phyloP scores from a whole-genome alignment of 306 rosid species.

The Malus sieversii region DNA sequence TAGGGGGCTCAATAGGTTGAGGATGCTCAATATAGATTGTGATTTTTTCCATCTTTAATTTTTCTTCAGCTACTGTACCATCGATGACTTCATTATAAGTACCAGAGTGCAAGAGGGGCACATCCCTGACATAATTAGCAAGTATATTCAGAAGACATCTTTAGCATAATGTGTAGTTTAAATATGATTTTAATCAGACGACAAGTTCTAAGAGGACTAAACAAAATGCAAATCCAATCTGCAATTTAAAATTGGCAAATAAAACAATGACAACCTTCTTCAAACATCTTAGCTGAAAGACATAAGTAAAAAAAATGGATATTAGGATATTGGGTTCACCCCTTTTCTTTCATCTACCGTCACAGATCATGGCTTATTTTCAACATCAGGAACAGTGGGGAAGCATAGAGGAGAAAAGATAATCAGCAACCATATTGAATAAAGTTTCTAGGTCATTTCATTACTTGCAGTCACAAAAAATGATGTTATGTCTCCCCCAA shows the following conservation, averaged over 20 bases:
- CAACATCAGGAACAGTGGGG: not conserved
- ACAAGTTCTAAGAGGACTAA: not conserved
- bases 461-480: not conserved
- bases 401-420: not conserved
- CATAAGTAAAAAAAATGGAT: not conserved
- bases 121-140: conserved; percentile 49
- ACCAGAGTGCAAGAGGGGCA: conserved; percentile 56
- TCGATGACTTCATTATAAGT: conserved; percentile 42
- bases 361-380: not conserved
- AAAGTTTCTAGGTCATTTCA: not conserved
- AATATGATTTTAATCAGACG: too few species aligned
- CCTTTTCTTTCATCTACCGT: not conserved
- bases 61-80: conserved; percentile 37
- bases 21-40: conserved; percentile 87
- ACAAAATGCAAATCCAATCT: not conserved
- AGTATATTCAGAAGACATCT: conserved; percentile 3
- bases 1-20: conserved; percentile 94
- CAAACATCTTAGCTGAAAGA: not conserved
- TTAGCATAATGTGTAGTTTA: not conserved
- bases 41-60: conserved; percentile 60
- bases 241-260: not conserved
- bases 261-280: not conserved
- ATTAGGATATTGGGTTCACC: not conserved
- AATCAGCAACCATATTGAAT: not conserved
- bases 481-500: not conserved